phyloP scores from a whole-genome alignment of 164 flowering plant species.

The Stephania japonica region DNA sequence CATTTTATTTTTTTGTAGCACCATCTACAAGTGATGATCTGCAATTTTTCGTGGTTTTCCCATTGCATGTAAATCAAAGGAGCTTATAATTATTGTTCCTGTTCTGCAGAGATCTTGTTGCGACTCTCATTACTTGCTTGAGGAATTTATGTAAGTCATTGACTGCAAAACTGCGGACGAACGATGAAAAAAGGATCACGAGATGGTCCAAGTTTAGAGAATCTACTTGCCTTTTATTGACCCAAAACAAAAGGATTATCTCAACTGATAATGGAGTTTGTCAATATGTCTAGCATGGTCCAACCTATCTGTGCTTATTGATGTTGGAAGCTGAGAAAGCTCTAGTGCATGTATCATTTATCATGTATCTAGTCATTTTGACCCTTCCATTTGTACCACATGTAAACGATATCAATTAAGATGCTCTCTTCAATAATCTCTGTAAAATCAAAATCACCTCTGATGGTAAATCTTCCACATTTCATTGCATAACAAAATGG shows the following conservation, averaged over 20 bases:
- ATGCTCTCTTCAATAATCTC: background rate
- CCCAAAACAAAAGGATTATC: constrained; percentile 38
- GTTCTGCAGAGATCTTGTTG: constrained; percentile 55
- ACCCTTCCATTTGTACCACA: background rate
- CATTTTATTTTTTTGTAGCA: background rate
- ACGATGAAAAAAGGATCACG: constrained; percentile 29
- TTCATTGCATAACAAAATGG: background rate
- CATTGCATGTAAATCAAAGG: background rate
- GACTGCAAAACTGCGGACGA: constrained; percentile 47
- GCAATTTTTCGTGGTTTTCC: background rate
- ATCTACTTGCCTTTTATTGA: constrained; percentile 36
- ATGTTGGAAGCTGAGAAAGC: background rate
- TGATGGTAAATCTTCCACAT: background rate
- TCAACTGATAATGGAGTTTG: constrained; percentile 31
- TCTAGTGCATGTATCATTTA: background rate
- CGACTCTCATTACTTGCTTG: constrained; percentile 30
- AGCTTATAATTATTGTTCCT: constrained; percentile 2
- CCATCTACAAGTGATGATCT: background rate
- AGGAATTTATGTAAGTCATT: constrained; percentile 42
- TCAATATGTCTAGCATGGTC: constrained; percentile 42
- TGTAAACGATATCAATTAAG: background rate
- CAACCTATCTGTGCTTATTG: background rate
- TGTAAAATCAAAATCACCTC: constrained; percentile 10
- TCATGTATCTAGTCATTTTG: background rate
- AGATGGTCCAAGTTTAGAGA: constrained; percentile 61